A percentile compares a stretch with the other conserved stretches of the same genome.
Conservation (phyloP, 257 asterid species). For the Linaria vulgaris region DNA sequence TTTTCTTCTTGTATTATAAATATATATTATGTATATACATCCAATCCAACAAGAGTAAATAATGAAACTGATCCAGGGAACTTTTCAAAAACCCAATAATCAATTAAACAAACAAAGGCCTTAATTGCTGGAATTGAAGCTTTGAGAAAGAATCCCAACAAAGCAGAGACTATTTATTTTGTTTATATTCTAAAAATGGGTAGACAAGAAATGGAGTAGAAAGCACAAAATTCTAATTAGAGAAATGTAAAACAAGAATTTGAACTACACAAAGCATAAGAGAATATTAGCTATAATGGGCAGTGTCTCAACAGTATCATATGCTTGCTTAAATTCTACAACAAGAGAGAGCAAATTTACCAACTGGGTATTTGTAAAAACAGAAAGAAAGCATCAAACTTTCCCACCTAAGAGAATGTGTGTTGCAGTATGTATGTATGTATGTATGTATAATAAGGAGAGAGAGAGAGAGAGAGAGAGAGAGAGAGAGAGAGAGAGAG, state of each 20-base stretch:
- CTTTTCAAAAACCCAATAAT: constrained; percentile 17
- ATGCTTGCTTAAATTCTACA: constrained; percentile 52
- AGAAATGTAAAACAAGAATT: too few species aligned
- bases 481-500: constrained; percentile 1
- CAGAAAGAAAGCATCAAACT: constrained; percentile 43
- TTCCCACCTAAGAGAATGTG: not conserved
- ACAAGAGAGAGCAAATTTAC: constrained; percentile 42
- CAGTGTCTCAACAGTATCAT: constrained; percentile 44
- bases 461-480: not conserved
- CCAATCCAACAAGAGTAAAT: too few species aligned
- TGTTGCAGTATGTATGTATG: constrained; percentile 26
- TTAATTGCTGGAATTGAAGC: constrained; percentile 35
- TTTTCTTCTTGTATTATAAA: not conserved
- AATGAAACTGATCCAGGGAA: not conserved
- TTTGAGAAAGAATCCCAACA: constrained; percentile 46
- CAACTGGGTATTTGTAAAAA: constrained; percentile 59
- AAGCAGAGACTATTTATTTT: constrained; percentile 41
- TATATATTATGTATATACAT: not conserved
- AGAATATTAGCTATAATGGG: constrained; percentile 42
- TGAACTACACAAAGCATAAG: constrained; percentile 23
- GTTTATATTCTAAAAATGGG: constrained; percentile 52
- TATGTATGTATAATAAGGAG: constrained; percentile 25
- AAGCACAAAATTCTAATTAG: constrained; percentile 44
- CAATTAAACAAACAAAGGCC: constrained; percentile 10
- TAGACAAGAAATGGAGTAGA: constrained; percentile 44